Evolutionary conservation across 352 stramenopile genomes (phyloP).

Genomic region (Pythium aquatile): DNA sequence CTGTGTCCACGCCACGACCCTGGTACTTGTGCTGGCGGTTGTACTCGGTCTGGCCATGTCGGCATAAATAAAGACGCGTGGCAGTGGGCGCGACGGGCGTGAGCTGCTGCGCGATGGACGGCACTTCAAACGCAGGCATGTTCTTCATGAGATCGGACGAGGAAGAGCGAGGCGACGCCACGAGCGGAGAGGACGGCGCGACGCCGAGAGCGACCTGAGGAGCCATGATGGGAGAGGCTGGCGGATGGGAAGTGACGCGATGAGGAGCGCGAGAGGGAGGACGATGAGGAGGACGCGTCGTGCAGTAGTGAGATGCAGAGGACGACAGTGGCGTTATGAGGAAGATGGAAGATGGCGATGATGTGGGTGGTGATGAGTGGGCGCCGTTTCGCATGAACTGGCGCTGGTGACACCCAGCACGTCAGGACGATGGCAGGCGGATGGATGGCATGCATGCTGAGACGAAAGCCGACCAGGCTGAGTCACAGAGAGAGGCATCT

Average conservation of each 20-base stretch:
- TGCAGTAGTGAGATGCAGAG: not conserved
- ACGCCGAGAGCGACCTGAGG: slow-evolving; percentile 14
- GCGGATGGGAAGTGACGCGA: slow-evolving; percentile 2
- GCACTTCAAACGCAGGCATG: slow-evolving; percentile 19
- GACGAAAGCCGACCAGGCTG: not conserved
- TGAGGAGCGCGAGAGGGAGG: slow-evolving; percentile 3
- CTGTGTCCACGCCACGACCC: slow-evolving; percentile 72
- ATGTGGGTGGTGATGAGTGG: slow-evolving; percentile 1
- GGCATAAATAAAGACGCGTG: slow-evolving; percentile 72
- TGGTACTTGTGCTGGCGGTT: slow-evolving; percentile 75
- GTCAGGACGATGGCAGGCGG: slow-evolving; percentile 16
- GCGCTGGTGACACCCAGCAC: slow-evolving; percentile 13
- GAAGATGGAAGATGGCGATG: not conserved
- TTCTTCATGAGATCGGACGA: slow-evolving; percentile 16
- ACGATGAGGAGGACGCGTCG: not conserved
- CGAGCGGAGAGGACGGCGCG: not conserved
- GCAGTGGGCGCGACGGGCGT: slow-evolving; percentile 47
- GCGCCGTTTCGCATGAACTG: slow-evolving; percentile 21
- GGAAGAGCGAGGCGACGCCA: slow-evolving; percentile 12
- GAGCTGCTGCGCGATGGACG: slow-evolving; percentile 48
- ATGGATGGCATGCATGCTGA: slow-evolving; percentile 8
- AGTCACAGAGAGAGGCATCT: too few relatives aligned
- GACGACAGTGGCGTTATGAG: not conserved
- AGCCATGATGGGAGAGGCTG: slow-evolving; percentile 17
- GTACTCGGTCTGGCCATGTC: slow-evolving; percentile 79